Evolutionary conservation across 768 basidiomycete genomes (phyloP).

Genomic region (Krasilnikovozyma curviuscula): DNA sequence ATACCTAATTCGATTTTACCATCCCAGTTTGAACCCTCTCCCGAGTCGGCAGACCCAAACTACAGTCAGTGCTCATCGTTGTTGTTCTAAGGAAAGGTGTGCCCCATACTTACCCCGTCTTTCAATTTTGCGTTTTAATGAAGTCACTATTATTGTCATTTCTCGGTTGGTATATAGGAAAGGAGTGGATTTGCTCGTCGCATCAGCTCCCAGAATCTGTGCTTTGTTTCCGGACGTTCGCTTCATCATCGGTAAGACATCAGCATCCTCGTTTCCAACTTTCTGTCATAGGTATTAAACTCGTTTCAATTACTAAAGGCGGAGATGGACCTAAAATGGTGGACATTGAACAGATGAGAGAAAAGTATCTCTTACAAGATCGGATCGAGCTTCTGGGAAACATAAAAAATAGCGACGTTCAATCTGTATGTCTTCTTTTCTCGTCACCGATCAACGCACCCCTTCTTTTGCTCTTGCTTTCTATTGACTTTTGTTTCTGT

Average conservation of each 20-base stretch:
- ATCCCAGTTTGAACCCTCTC: conserved; percentile 58
- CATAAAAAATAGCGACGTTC: conserved; percentile 63
- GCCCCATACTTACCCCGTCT: background rate
- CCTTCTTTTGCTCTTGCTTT: background rate
- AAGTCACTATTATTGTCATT: conserved; percentile 79
- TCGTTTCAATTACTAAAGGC: conserved; percentile 31
- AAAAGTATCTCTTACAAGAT: conserved; percentile 73
- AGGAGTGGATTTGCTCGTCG: conserved; percentile 86
- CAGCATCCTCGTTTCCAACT: background rate
- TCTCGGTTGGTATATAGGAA: conserved; percentile 86
- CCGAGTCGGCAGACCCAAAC: conserved; percentile 18
- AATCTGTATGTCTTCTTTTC: conserved; percentile 35
- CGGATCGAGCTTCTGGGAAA: conserved; percentile 75
- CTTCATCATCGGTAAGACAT: conserved; percentile 58
- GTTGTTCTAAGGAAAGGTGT: background rate
- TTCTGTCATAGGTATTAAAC: background rate
- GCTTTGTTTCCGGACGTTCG: conserved; percentile 63
- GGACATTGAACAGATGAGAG: conserved; percentile 85
- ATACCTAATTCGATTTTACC: conserved; percentile 84
- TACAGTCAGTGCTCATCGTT: conserved; percentile 32
- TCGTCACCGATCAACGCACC: background rate
- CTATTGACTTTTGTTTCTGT: background rate
- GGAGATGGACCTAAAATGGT: conserved; percentile 91
- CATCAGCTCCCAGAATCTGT: conserved; percentile 77
- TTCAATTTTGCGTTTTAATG: background rate